Conservation (phyloP, 352 stramenopile species). For the Paralagenidium karlingii region DNA sequence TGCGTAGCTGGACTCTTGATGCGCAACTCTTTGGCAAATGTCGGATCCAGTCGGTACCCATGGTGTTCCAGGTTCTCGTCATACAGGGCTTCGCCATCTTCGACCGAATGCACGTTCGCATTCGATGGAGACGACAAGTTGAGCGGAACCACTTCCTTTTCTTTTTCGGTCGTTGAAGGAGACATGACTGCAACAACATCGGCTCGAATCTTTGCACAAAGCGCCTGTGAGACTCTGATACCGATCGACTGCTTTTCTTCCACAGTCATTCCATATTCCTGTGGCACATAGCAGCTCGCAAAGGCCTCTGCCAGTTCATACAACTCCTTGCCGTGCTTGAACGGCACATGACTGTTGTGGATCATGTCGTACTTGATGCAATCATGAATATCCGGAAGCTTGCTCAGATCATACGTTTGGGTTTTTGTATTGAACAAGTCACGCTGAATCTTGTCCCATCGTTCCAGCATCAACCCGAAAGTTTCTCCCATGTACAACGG, state of each 20-base stretch:
- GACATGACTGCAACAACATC: slow-evolving; percentile 80
- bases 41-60: slow-evolving; percentile 79
- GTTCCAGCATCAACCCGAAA: slow-evolving; percentile 87
- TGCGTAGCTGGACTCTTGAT: slow-evolving; percentile 89
- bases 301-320: slow-evolving; percentile 92
- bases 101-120: slow-evolving; percentile 9
- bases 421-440: slow-evolving; percentile 91
- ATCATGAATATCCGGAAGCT: slow-evolving; percentile 97
- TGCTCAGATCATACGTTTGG: slow-evolving; percentile 88
- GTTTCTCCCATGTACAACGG: slow-evolving; percentile 94
- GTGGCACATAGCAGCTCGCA: slow-evolving; percentile 94
- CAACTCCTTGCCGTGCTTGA: slow-evolving; percentile 85
- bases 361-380: slow-evolving; percentile 97
- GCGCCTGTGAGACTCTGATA: slow-evolving; percentile 90
- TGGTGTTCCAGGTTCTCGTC: slow-evolving; percentile 74
- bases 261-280: slow-evolving; percentile 91
- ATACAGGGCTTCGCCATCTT: slow-evolving; percentile 14
- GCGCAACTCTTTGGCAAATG: slow-evolving; percentile 85
- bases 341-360: slow-evolving; percentile 90
- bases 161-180: slow-evolving; percentile 19
- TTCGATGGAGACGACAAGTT: slow-evolving; percentile 13
- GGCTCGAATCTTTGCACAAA: slow-evolving; percentile 98
- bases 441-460: slow-evolving; percentile 90
- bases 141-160: slow-evolving; percentile 12
- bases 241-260: slow-evolving; percentile 93